phyloP scores from a whole-genome alignment of 768 basidiomycete genomes.

The Termitomyces sp. region DNA sequence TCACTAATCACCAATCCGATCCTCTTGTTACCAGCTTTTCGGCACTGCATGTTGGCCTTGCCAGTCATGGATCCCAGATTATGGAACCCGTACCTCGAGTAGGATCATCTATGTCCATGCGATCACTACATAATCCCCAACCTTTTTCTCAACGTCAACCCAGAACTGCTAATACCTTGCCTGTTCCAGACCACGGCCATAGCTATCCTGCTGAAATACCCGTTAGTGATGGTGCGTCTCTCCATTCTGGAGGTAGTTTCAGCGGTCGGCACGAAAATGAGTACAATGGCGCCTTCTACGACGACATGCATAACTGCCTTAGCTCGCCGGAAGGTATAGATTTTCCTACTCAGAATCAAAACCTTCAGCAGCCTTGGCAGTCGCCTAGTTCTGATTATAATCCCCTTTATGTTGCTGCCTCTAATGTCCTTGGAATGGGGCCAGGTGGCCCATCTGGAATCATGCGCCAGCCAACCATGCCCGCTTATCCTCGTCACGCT shows the following conservation, averaged over 20 bases:
- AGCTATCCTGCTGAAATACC: slow-evolving; percentile 8
- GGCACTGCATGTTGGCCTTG: slow-evolving; percentile 44
- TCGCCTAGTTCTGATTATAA: slow-evolving; percentile 41
- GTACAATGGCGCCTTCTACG: slow-evolving; percentile 30
- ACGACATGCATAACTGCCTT: slow-evolving; percentile 24
- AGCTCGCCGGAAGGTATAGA: slow-evolving; percentile 23
- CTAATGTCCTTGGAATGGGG: slow-evolving; percentile 74
- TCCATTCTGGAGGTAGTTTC: slow-evolving; percentile 27
- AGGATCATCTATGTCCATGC: slow-evolving; percentile 53
- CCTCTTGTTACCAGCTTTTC: slow-evolving; percentile 44
- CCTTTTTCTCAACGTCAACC: slow-evolving; percentile 25
- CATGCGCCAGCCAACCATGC: slow-evolving; percentile 16
- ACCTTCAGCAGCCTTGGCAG: slow-evolving; percentile 16
- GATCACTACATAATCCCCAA: slow-evolving; percentile 21
- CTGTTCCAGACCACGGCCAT: slow-evolving; percentile 16
- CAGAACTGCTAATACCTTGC: slow-evolving; percentile 37
- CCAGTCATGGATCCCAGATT: slow-evolving; percentile 7
- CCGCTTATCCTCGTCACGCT: slow-evolving; percentile 16
- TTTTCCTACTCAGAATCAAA: slow-evolving; percentile 16
- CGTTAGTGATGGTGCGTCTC: slow-evolving; percentile 17
- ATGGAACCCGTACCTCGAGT: slow-evolving; percentile 47
- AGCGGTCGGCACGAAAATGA: slow-evolving; percentile 30
- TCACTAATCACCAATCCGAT: slow-evolving; percentile 32
- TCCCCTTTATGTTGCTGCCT: slow-evolving; percentile 67
- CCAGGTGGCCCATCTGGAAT: slow-evolving; percentile 28